Evolutionary conservation across 805 yeast species (phyloP), one percentile per base, ranked within the genome.

Genomic region (Candida tibetensis): DNA sequence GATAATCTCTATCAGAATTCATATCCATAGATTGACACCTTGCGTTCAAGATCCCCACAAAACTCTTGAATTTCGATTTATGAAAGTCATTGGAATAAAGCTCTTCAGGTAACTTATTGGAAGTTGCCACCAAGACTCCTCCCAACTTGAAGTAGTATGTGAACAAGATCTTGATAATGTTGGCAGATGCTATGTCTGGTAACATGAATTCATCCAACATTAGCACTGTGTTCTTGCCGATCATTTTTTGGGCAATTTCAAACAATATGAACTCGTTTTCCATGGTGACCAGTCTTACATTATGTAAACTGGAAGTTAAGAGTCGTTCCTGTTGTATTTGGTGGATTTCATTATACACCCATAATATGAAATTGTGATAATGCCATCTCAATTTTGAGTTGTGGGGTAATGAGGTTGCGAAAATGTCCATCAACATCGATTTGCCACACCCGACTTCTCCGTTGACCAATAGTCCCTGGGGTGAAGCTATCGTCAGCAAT

Each of bases 361-460:
- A 80, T 4, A 82, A 63, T 52, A 83, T 82, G 51, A 83, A 82
- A 47, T 76, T 79, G 47, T 77, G 76, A 52, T 79, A 83, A 53
- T 83, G 90, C 79, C 86, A 80, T 39, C 90, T 62, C 60, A 76
- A 70, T 47, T 83, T 83, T 1, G 81, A 73, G 17, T 66, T 62
- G 43, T 79, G 77, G 0, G 89, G 90, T 19, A 83, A 61, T 1
- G 82, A 69, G 33, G 67, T 65, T 1, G 88, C 87, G 60, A 83
- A 82, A 15, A 83, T 74, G 47, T 82, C 88, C 76, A 83, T 75
- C 34, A 83, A 55, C 82, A 83, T 76, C 1, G 86, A 77, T 52
- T 83, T 83, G 1, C 90, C 90, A 47, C 85, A 78, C 0, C 90
- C 90, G 3, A 79, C 85, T 41, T 76, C 84, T 3, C 85, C 85